Evolutionary conservation across 495 filamentous ascomycete species (phyloP).

Genomic region (Cudoniella acicularis): DNA sequence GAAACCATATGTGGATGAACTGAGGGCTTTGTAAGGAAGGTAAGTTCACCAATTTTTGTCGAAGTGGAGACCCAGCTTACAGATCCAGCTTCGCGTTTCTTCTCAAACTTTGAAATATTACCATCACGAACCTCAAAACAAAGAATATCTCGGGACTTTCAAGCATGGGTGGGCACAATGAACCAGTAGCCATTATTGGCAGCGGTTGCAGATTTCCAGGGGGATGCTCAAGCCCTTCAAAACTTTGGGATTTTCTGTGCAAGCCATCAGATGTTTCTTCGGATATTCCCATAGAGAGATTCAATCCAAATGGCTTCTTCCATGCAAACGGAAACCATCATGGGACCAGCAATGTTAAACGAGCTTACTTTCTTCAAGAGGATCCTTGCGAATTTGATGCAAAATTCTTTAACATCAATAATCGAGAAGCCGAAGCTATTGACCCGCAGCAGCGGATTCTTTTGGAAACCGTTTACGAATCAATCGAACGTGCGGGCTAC

Average conservation of each 20-base stretch:
- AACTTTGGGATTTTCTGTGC: conserved; percentile 55
- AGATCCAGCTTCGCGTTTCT: too few relatives aligned
- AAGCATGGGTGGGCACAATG: too few relatives aligned
- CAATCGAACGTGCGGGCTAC: conserved; percentile 51
- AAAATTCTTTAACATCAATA: conserved; percentile 54
- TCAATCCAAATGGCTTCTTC: conserved; percentile 46
- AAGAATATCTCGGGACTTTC: too few relatives aligned
- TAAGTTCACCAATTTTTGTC: too few relatives aligned
- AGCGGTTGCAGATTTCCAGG: conserved; percentile 58
- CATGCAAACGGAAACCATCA: conserved; percentile 33
- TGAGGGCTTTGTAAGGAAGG: too few relatives aligned
- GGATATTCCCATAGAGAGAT: conserved; percentile 36
- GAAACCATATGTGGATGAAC: too few relatives aligned
- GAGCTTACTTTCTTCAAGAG: conserved; percentile 45
- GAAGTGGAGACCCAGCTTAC: too few relatives aligned
- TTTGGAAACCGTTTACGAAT: conserved; percentile 54
- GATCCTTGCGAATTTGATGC: conserved; percentile 54
- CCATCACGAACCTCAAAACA: too few relatives aligned
- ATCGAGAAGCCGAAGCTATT: conserved; percentile 52
- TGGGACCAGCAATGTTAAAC: conserved; percentile 10
- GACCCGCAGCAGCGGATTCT: conserved; percentile 56
- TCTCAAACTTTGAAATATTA: too few relatives aligned
- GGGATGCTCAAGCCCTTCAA: conserved; percentile 36
- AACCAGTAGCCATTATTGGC: conserved; percentile 55
- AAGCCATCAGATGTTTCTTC: conserved; percentile 19